These are phyloP conservation scores for Tuber umbilicatum DNA, from an alignment of 495 filamentous ascomycete species.

Conservation along the genomic window DNA sequence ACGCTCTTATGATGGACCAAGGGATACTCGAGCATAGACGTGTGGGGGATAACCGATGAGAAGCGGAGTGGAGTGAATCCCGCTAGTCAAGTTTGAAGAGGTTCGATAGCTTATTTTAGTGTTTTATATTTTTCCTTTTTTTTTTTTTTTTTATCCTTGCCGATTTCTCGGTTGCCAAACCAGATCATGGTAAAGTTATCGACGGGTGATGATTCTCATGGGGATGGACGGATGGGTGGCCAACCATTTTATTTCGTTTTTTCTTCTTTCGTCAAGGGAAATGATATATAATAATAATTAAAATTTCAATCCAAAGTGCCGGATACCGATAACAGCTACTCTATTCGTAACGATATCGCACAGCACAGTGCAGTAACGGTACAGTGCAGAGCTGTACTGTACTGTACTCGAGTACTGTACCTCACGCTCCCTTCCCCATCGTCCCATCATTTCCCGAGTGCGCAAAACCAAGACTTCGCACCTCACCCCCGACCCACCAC, in stretches of 20 bases:
- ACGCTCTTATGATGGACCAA: too few species aligned
- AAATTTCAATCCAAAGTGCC: not conserved
- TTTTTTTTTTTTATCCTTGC: not conserved
- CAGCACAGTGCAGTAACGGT: conserved; percentile 1
- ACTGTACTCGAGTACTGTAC: conserved; percentile 53
- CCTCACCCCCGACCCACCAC: conserved; percentile 58
- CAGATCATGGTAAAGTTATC: not conserved
- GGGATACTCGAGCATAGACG: not conserved
- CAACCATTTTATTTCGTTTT: not conserved
- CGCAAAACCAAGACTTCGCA: conserved; percentile 61
- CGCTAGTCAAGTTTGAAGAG: not conserved
- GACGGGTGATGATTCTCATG: not conserved
- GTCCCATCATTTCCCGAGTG: conserved; percentile 58
- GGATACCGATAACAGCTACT: not conserved
- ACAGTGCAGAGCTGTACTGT: conserved; percentile 73
- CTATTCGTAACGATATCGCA: not conserved
- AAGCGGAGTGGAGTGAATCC: not conserved
- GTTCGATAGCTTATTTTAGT: not conserved
- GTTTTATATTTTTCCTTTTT: not conserved
- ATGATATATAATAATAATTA: not conserved
- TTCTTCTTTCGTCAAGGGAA: too few species aligned
- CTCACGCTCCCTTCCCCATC: conserved; percentile 58
- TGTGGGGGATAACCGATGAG: not conserved
- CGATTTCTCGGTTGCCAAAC: conserved; percentile 1
- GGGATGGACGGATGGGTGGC: not conserved